Evolutionary conservation across 768 basidiomycete species (phyloP).

Genomic region (Leccinum imitatum): DNA sequence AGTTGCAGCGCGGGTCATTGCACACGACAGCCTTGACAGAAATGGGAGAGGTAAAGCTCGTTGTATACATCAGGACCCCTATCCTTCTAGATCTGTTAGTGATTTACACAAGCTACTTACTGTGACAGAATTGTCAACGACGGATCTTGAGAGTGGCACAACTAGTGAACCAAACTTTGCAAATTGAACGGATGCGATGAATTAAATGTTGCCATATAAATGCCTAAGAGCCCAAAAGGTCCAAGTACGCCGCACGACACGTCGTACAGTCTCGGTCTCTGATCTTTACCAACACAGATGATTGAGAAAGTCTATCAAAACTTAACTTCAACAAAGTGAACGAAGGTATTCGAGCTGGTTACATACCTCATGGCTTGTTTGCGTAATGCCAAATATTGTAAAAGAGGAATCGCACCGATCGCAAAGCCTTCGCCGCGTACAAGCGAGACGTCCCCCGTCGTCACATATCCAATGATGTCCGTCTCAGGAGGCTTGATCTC

Average conservation of each 20-base stretch:
- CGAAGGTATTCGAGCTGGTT: rapidly evolving
- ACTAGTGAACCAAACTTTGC: background rate
- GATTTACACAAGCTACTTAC: too few relatives aligned
- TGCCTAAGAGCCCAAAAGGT: conserved; percentile 32
- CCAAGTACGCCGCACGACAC: conserved; percentile 51
- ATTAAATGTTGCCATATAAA: background rate
- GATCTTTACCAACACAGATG: conserved; percentile 55
- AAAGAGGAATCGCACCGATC: conserved; percentile 69
- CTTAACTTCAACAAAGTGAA: background rate
- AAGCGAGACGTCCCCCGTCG: conserved; percentile 82
- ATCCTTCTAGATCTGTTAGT: background rate
- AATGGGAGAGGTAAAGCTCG: too few relatives aligned
- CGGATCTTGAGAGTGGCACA: too few relatives aligned
- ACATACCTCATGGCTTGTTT: conserved; percentile 47
- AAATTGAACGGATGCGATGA: background rate
- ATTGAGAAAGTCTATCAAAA: conserved; percentile 22
- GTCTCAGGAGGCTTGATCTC: conserved; percentile 41
- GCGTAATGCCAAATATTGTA: conserved; percentile 48
- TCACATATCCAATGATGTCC: conserved; percentile 75
- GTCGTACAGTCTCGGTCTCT: conserved; percentile 57
- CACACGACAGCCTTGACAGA: too few relatives aligned
- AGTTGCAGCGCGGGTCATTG: too few relatives aligned
- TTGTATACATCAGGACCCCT: too few relatives aligned
- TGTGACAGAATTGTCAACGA: too few relatives aligned
- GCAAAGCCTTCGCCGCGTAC: conserved; percentile 75